Base-by-base conservation (phyloP, 192 early-diverging fungal species). In the Linderina pennispora region DNA sequence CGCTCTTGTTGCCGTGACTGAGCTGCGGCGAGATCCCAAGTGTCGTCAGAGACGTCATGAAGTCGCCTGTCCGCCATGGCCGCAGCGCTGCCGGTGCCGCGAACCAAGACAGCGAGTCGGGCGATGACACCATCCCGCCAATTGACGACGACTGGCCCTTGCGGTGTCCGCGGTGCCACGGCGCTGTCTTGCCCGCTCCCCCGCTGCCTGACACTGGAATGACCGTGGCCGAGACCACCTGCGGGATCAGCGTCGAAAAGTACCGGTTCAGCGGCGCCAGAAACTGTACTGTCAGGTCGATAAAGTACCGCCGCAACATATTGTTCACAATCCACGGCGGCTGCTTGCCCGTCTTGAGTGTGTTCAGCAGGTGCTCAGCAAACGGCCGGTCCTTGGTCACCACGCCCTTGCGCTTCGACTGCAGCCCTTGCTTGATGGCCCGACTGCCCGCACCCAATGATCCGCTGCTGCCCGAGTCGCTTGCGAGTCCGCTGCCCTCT, bases 211-310 rank as follows among this genome's bases (percentile, higher is more conserved):
- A n/a, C n/a, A n/a, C n/a, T 10, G 55, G 62, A 4, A 65, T 54
- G 31, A 46, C 58, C 15, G 51, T 56, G 1, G 69, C 41, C 31
- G 69, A 65, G 34, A 56, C 73, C 21, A 74, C 77, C 31, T 80
- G 77, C 2, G 92, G 87, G 36, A 98, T 79, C 42, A 95, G 60
- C 3, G 87, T 86, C 50, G 86, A 81, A 64, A 94, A 98, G 57
- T 97, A 90, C 11, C 89, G 81, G 53, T 97, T 90, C 41, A 98
- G 68, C n/a, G 96, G 96, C 20, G 88, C 90, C 50, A 98, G 62
- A 52, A 98, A 95, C 68, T 87, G 79, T 52, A 92, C 91, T 0
- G 94, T 92, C 34, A 98, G 62, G 36, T 95, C 93, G 14, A 88
- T 78, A 79, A 97, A 97, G 60, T 98, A 82, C 38, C 91, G 74